A percentile compares a stretch with the other conserved stretches of the same genome.
Conservation (phyloP, 768 basidiomycete genomes). For the Russula dissimulans region DNA sequence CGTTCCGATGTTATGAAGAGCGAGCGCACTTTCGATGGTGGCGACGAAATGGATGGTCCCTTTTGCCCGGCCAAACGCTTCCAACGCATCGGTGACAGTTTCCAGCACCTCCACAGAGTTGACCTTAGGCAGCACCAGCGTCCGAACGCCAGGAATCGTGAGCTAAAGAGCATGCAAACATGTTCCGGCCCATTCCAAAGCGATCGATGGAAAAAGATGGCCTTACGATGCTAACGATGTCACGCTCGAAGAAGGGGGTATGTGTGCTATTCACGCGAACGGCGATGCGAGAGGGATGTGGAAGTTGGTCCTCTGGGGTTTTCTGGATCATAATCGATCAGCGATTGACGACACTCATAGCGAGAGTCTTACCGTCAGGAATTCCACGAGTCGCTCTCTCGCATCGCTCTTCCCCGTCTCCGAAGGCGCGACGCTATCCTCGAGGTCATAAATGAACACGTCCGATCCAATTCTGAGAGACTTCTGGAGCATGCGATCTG, state of each 20-base stretch:
- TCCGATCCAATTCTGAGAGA: slow-evolving; percentile 58
- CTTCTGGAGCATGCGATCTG: slow-evolving; percentile 74
- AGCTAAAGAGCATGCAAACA: slow-evolving; percentile 30
- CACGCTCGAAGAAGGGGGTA: slow-evolving; percentile 57
- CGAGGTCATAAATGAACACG: slow-evolving; percentile 78
- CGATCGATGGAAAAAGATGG: background rate
- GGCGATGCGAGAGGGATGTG: slow-evolving; percentile 45
- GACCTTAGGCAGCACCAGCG: slow-evolving; percentile 81
- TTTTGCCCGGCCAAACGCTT: slow-evolving; percentile 23
- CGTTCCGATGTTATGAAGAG: slow-evolving; percentile 52
- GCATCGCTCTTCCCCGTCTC: slow-evolving; percentile 50
- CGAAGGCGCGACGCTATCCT: slow-evolving; percentile 71
- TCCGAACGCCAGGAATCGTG: slow-evolving; percentile 38
- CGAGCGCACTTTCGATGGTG: slow-evolving; percentile 78
- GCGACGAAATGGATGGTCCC: slow-evolving; percentile 53
- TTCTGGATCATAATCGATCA: slow-evolving; percentile 1
- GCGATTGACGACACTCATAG: background rate
- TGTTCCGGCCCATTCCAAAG: background rate
- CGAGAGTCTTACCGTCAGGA: slow-evolving; percentile 39
- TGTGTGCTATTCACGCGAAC: slow-evolving; percentile 61
- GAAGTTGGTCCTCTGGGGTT: slow-evolving; percentile 27
- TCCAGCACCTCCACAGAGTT: slow-evolving; percentile 60
- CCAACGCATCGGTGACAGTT: slow-evolving; percentile 43
- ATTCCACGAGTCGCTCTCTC: slow-evolving; percentile 43
- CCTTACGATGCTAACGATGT: slow-evolving; percentile 51